Base-by-base conservation (phyloP, 2,329 filamentous ascomycete genomes). In the Dothideomycetes sp. region DNA sequence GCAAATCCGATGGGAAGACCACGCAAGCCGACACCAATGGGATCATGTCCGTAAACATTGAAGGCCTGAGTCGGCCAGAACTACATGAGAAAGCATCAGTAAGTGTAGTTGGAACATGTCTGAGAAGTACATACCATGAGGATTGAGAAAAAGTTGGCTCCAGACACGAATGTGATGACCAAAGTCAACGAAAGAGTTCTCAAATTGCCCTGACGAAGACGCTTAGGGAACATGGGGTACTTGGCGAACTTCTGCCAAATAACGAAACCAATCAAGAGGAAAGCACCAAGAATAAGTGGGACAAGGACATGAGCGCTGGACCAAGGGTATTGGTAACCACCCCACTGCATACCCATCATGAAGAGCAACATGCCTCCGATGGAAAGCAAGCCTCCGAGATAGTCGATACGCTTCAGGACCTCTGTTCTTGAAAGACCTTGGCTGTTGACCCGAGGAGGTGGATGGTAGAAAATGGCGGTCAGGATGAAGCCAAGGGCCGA, bases 41-140 rank as follows among this genome's bases (percentile, higher is more conserved):
- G 76, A 47, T 81, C 74, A 47, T 82, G 74, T 5, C 74, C 74
- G 52, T 80, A 80, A 8, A 80, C 70, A 48, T 80, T 80, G 60
- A 74, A 78, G 1, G 73, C 70, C 55, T 81, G 71, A 0, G 74
- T 77, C 4, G 74, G 75, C 76, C 76, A 81, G 54, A 80, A 76
- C 53, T 73, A 64, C 19, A 74, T 53, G 11, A 63, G 46, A 29
- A 45, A 53, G 53, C 60, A 56, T 57, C 64, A 55, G 48, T 58
- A 24, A 24, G 2, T 24, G 7, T 24, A 24, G 12, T 11, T 24
- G 22, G 22, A 24, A 7, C 7, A 24, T 11, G 12, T 11, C 7
- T 11, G 7, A 24, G 7, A 24, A 24, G 22, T 7, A 7, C 7
- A 11, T 7, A 24, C 22, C 52, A 73, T 64, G 27, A 73, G 52